Percentiles rank a stretch among this genome's conserved stretches.
These are phyloP conservation scores for Firmiana major DNA, from an alignment of 345 rosid genomes.

Conservation along the genomic window DNA sequence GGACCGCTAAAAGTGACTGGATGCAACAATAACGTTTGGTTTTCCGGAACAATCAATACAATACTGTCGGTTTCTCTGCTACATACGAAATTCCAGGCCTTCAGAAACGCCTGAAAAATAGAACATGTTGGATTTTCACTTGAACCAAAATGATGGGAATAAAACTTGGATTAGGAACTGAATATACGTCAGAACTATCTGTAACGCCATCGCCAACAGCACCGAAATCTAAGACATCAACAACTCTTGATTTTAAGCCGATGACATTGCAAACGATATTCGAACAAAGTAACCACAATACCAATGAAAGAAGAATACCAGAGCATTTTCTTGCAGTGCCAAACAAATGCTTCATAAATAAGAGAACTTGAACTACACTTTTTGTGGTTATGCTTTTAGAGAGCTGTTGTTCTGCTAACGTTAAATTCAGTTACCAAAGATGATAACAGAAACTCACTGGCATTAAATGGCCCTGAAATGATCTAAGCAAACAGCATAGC, in stretches of 20 bases:
- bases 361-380: neutral
- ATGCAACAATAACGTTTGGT: conserved; percentile 26
- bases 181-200: conserved; percentile 24
- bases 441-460: neutral
- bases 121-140: neutral
- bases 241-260: neutral
- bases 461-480: neutral
- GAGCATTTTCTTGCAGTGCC: neutral
- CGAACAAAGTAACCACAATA: neutral
- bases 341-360: neutral
- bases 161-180: neutral
- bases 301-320: neutral
- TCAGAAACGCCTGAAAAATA: conserved; percentile 30
- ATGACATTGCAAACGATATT: neutral
- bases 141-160: neutral
- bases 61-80: neutral
- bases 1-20: conserved; percentile 29
- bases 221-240: conserved; percentile 27
- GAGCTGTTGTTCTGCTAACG: neutral
- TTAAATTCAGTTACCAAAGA: neutral
- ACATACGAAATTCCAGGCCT: conserved; percentile 37
- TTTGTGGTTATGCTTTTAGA: neutral
- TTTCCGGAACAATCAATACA: conserved; percentile 20
- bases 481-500: neutral
- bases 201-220: conserved; percentile 28